Evolutionary conservation across 2,329 filamentous ascomycete genomes (phyloP), one percentile per base, ranked within the genome.

Genomic region (Podosphaera fusca): DNA sequence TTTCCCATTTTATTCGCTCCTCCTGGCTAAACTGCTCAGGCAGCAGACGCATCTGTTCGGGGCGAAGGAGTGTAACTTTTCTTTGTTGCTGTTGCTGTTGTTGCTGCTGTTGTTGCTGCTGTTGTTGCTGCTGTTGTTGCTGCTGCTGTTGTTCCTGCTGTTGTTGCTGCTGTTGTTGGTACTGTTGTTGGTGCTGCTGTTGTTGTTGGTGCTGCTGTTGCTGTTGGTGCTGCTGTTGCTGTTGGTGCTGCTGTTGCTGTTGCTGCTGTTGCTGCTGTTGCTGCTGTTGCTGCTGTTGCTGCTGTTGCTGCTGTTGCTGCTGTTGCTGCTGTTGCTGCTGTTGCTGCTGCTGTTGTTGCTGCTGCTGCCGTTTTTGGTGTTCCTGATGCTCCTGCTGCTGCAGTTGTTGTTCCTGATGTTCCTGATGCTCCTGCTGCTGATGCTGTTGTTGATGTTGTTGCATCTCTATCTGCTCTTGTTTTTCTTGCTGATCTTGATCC

Each of bases 1-100:
- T 67, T 61, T 81, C 77, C 61, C 81, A 83, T 62, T 79, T 80
- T 1, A 62, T 62, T 62, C 76, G 79, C 58, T 83, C 80, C 1
- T 75, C 72, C 0, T 75, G 70, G 33, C 69, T 74, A 2, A 83
- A 67, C 30, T 58, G 57, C 3, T 62, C 59, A 1, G 66, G 65
- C 0, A 68, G 61, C 6, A 56, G 53, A 46, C 65, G 62, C 65
- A 68, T 68, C 53, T 66, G 63, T 56, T 68, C 65, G 4, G 66
- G 65, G 45, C 61, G 62, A 52, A 62, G 67, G 0, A 66, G 58
- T 8, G 56, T 57, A 3, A 61, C 57, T 42, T 60, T 62, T 21
- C 61, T 58, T 46, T 61, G 60, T 52, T 58, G 59, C 45, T 62
- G 63, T 42, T 62, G 62, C 53, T 61, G 61, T 38, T 59, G 60